These are phyloP conservation scores for Diaporthe sp. DNA, from an alignment of 2,329 filamentous ascomycete genomes.

Conservation along the genomic window DNA sequence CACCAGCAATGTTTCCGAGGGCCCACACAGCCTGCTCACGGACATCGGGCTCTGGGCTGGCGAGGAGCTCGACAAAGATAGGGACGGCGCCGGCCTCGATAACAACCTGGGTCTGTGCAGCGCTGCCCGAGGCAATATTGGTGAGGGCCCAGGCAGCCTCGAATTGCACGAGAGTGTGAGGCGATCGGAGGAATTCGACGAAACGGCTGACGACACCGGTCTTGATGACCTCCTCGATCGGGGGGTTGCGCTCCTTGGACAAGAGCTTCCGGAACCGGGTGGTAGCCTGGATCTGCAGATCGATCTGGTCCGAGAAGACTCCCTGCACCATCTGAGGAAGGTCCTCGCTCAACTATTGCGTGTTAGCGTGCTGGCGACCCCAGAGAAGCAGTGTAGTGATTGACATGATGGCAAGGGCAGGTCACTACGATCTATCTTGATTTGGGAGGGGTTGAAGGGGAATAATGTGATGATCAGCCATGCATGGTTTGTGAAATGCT, in stretches of 20 bases:
- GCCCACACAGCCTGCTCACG: constrained; percentile 99
- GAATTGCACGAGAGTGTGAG: constrained; percentile 98
- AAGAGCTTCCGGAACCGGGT: constrained; percentile 99
- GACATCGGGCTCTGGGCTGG: constrained; percentile 96
- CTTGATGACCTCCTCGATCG: constrained; percentile 99
- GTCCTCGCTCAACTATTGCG: constrained; percentile 88
- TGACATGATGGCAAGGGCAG: neutral
- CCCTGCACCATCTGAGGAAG: constrained; percentile 98
- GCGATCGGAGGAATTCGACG: constrained; percentile 97
- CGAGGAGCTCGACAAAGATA: constrained; percentile 97
- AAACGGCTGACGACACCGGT: constrained; percentile 97
- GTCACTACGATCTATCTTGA: neutral
- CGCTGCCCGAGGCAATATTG: constrained; percentile 98
- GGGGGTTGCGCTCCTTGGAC: constrained; percentile 98
- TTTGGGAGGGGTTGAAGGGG: neutral
- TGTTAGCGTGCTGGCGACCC: constrained; percentile 47
- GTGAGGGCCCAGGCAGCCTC: constrained; percentile 99
- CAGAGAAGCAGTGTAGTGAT: neutral
- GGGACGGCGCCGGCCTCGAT: constrained; percentile 98
- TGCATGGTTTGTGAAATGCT: constrained; percentile 9
- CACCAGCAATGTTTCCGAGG: constrained; percentile 97
- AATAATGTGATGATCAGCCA: neutral
- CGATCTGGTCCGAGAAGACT: constrained; percentile 99
- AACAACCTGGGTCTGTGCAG: constrained; percentile 97
- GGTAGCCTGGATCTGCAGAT: constrained; percentile 95